Evolutionary conservation across 441 rosid genomes (phyloP), one percentile per base, ranked within the genome.

Genomic region (Euphorbia celastroides): DNA sequence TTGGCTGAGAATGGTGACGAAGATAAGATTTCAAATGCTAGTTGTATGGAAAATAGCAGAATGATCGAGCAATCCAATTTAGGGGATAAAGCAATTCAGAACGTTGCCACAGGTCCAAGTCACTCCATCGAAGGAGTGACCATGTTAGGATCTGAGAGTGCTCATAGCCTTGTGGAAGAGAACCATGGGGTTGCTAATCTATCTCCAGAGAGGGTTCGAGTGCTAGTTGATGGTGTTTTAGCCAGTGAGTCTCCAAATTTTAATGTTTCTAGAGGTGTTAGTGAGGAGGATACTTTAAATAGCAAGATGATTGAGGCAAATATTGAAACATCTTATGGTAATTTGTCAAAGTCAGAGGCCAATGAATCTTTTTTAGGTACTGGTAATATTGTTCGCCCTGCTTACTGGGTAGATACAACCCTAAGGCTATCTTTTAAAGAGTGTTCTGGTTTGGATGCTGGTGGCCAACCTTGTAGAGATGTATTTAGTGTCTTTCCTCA

Each of bases 341-440:
- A 76, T 71, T 60, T 64, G 34, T 73, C 78, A 26, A 78, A 62
- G 56, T 68, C 77, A 62, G 68, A 36, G 52, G 48, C 50, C 27
- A 52, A 50, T 60, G 73, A 68, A 27, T 44, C 27, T 31, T 19
- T 19, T 55, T n/a, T 17, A 51, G 79, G 68, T 71, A 70, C 80
- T 61, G 66, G 46, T 61, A 70, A 65, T 74, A 58, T 48, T 61
- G 71, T 63, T 61, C 66, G 28, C 65, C 62, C 83, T 32, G 69
- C 64, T 17, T 62, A 62, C 48, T 71, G 78, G 72, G 69, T 55
- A 48, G 77, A 84, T 70, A 66, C 78, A n/a, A 72, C 78, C 60
- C 56, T 73, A 75, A 71, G 70, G 60, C 74, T 79, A 69, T 72
- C 84, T 78, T 72, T 66, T 38, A 67, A 74, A 67, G 71, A 75